Evolutionary conservation across 2,329 filamentous ascomycete genomes (phyloP), one percentile per base, ranked within the genome.

Genomic region (Colletotrichum sp.): DNA sequence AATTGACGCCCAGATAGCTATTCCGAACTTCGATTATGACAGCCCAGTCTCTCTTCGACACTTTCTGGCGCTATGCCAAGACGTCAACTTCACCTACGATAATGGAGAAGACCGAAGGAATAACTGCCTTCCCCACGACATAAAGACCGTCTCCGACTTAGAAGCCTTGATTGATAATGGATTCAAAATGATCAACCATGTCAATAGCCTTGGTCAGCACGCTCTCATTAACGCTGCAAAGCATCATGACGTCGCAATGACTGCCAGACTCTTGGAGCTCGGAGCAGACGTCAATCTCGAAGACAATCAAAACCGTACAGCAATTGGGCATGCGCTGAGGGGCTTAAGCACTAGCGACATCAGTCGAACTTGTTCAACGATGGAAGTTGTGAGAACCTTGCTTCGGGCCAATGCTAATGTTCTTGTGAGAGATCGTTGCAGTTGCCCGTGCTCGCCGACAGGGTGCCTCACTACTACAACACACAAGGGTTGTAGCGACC

Each of bases 341-440:
- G 3, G 2, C 4, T 3, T 72, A 0, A 1, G 8, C 0, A 21
- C 1, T 2, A 24, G 15, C 16, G 13, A 26, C 16, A 2, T 59
- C 13, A 12, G 0, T 16, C 13, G 3, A 52, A 55, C 6, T 1
- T 2, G 9, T 4, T 9, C 3, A 13, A 49, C 8, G 2, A 39
- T 62, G 55, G 28, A 69, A 1, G 62, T 21, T 15, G 4, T 69
- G 2, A 36, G 18, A 0, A 10, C 26, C 18, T 60, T 72, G 6
- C 3, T 69, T 3, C 1, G 4, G 1, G 8, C 15, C 4, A 13
- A 6, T 8, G 71, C 71, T 1, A 13, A 32, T 15, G 36, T 72
- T 12, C 57, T 69, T 1, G 4, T 30, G 1, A 28, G 8, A n/a
- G 71, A 72, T 52, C 8, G 16, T 15, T 72, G 65, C 39, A 36